Evolutionary conservation across 2,329 filamentous ascomycete genomes (phyloP), one percentile per base, ranked within the genome.

Genomic region (Cryphonectria japonica): DNA sequence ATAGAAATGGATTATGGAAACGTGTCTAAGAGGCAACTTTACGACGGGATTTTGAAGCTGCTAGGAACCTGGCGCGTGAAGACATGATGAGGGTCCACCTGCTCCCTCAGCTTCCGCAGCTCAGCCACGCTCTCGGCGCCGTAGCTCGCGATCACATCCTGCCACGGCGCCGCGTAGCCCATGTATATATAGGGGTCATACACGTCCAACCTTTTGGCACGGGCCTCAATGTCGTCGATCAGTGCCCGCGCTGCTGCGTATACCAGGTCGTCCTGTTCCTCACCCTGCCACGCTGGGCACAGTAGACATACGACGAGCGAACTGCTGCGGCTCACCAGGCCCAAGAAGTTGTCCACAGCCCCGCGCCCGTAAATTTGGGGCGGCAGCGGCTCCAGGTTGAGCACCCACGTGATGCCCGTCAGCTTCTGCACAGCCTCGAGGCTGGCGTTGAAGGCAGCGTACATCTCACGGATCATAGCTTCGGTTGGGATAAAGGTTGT

Each of bases 81-180:
- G 22, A 76, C 62, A 14, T 69, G 71, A 11, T 32, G n/a, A 0
- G 74, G 76, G 73, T 77, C 76, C 13, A 72, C 70, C 22, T 46
- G 62, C 3, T 52, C 39, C 37, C 73, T 63, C 8, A 75, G 63
- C n/a, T 29, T 37, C 43, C 60, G 59, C 32, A 77, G 39, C 34
- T 65, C 43, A 29, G 61, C 26, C 37, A 75, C 67, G 39, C 62
- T 75, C 39, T 71, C 69, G 4, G 37, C 8, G 3, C 75, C 75
- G 65, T 77, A 77, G n/a, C 67, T 73, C 3, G 66, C 61, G 34
- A 77, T 72, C 1, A 72, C 72, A 52, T 75, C 72, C 67, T 77
- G 76, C 60, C 61, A 74, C 16, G 26, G 32, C 2, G 22, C 70
- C 11, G 73, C 75, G 52, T 75, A 75, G 52, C 71, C 74, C 26